phyloP scores from a whole-genome alignment of 306 rosid genomes.

The Biancaea sappan region DNA sequence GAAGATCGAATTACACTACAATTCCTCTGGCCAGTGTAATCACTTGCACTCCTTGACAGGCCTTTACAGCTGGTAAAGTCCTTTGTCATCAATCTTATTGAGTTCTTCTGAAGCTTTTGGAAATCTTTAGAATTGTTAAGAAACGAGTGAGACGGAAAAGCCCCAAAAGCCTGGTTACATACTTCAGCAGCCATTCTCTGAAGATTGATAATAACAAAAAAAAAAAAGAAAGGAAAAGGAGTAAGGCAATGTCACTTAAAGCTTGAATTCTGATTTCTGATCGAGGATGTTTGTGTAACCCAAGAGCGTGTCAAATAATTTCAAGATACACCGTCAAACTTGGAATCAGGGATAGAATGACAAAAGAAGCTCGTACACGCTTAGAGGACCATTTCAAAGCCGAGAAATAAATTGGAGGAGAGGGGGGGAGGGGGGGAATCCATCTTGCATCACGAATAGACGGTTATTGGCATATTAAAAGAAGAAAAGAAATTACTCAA shows the following conservation, averaged over 20 bases:
- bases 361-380: neutral
- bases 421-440: neutral
- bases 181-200: conserved; percentile 88
- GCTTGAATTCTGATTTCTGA: conserved; percentile 2
- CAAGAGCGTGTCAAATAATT: neutral
- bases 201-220: conserved; percentile 39
- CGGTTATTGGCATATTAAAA: neutral
- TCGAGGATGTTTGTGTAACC: neutral
- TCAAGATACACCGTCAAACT: conserved; percentile 2
- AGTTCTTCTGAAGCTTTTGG: conserved; percentile 44
- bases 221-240: neutral
- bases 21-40: conserved; percentile 33
- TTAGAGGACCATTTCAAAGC: conserved; percentile 14
- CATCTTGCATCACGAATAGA: neutral
- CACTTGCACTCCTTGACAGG: conserved; percentile 47
- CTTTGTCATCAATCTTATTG: conserved; percentile 50
- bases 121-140: conserved; percentile 33
- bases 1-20: conserved; percentile 56
- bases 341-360: conserved; percentile 23
- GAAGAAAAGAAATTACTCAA: neutral
- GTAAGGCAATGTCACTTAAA: conserved; percentile 19
- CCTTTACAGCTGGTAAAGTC: conserved; percentile 50
- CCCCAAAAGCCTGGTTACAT: conserved; percentile 61
- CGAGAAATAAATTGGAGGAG: neutral
- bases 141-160: conserved; percentile 44